Conservation (phyloP, 2,329 filamentous ascomycete genomes). For the Zymoseptoria pseudotritici region DNA sequence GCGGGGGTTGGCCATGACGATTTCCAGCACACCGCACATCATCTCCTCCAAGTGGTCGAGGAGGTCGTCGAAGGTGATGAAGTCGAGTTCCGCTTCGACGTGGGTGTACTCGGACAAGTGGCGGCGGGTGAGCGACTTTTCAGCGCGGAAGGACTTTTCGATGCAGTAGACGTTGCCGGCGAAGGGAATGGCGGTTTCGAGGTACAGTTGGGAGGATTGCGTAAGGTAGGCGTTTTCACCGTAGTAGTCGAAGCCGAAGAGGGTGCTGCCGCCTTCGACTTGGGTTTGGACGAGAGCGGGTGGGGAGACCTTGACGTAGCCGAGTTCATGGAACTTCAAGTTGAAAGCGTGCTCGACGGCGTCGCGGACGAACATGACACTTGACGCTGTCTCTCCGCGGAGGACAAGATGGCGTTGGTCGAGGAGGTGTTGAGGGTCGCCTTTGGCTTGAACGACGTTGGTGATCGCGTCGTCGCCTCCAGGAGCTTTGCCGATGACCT, state of each 20-base stretch:
- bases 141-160: constrained; percentile 96
- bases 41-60: constrained; percentile 79
- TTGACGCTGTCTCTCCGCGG: constrained; percentile 74
- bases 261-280: constrained; percentile 83
- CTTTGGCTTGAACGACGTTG: constrained; percentile 65
- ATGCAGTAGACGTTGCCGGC: constrained; percentile 96
- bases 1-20: constrained; percentile 64
- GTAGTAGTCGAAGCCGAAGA: constrained; percentile 88
- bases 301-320: constrained; percentile 75
- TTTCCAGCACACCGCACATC: constrained; percentile 77
- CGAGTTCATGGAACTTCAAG: constrained; percentile 66
- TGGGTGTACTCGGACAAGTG: constrained; percentile 96
- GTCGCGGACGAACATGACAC: constrained; percentile 79
- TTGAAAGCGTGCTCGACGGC: constrained; percentile 75
- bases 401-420: constrained; percentile 80
- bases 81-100: constrained; percentile 92
- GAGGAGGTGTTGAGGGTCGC: constrained; percentile 65
- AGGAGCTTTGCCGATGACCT: constrained; percentile 66
- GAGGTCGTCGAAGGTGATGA: constrained; percentile 85
- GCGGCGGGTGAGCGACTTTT: constrained; percentile 89
- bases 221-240: constrained; percentile 86
- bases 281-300: constrained; percentile 92
- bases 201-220: constrained; percentile 93
- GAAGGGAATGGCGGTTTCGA: constrained; percentile 86
- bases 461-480: constrained; percentile 87